A percentile compares a stretch with the other conserved stretches of the same genome.
phyloP scores from a whole-genome alignment of 768 basidiomycete species.

The Trichaptum fuscoviolaceum region DNA sequence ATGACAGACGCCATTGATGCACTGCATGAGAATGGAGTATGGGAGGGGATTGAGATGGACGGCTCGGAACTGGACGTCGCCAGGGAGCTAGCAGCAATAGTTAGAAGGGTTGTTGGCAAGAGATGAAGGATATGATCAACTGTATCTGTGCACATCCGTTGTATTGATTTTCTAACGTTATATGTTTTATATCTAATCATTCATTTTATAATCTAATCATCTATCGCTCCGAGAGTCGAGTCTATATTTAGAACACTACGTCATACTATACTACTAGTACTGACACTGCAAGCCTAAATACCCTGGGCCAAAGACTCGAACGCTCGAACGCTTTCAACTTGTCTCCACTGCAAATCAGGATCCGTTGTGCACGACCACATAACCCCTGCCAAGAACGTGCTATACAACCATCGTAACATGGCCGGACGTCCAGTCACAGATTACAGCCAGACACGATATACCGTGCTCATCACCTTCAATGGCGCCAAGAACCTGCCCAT shows the following conservation, averaged over 20 bases:
- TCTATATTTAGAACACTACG: too few relatives aligned
- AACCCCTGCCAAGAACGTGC: too few relatives aligned
- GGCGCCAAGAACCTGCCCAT: conserved; percentile 17
- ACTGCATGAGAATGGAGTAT: conserved; percentile 22
- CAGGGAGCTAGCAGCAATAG: not conserved
- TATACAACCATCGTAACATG: not conserved
- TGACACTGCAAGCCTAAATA: too few relatives aligned
- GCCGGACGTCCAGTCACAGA: not conserved
- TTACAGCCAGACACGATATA: conserved; percentile 1
- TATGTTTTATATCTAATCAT: not conserved
- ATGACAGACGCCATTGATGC: conserved; percentile 31
- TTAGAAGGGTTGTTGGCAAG: not conserved
- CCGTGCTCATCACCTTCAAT: conserved; percentile 6
- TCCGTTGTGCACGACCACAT: too few relatives aligned
- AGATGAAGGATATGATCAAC: not conserved
- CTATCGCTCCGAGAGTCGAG: too few relatives aligned
- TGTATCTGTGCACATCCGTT: not conserved
- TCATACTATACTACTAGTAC: too few relatives aligned
- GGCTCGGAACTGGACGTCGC: conserved; percentile 6
- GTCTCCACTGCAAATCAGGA: too few relatives aligned
- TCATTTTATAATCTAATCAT: not conserved
- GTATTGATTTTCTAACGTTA: not conserved
- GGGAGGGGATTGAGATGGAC: conserved; percentile 19
- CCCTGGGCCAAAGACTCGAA: too few relatives aligned
- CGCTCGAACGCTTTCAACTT: too few relatives aligned